A percentile compares a stretch with the other conserved stretches of the same genome.
These are phyloP conservation scores for Nitzschia palea DNA, from an alignment of 108 stramenopile genomes.

Conservation along the genomic window DNA sequence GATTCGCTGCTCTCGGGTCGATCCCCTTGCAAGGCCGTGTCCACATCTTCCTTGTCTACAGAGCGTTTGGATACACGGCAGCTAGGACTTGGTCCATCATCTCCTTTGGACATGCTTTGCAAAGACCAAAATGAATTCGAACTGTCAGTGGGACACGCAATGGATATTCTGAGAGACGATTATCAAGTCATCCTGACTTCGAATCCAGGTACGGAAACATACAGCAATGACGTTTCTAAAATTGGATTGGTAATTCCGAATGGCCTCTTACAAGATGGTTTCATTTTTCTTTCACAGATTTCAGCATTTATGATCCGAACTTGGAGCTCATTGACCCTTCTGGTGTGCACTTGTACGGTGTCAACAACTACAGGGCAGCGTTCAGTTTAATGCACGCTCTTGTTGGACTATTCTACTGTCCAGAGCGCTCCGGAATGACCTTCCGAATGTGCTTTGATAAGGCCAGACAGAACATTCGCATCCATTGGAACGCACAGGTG, in stretches of 20 bases:
- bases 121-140: constrained; percentile 69
- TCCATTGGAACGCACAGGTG: constrained; percentile 83
- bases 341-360: constrained; percentile 68
- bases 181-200: constrained; percentile 63
- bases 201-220: constrained; percentile 46
- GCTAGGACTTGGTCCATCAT: background rate
- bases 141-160: constrained; percentile 66
- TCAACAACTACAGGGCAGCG: constrained; percentile 67
- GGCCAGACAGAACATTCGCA: constrained; percentile 73
- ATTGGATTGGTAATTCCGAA: background rate
- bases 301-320: constrained; percentile 54
- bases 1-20: background rate
- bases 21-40: background rate
- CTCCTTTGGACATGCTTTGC: constrained; percentile 2
- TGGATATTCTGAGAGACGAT: constrained; percentile 64
- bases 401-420: constrained; percentile 73
- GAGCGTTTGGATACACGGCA: background rate
- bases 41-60: background rate
- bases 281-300: constrained; percentile 38
- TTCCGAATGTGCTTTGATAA: constrained; percentile 73
- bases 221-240: background rate
- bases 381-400: constrained; percentile 68
- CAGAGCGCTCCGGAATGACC: constrained; percentile 56
- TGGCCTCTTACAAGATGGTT: background rate
- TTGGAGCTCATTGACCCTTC: constrained; percentile 75